Percentiles rank a stretch among this genome's conserved stretches.
These are phyloP conservation scores for Dalbergia cochinchinensis DNA, from an alignment of 306 rosid genomes.

Conservation along the genomic window DNA sequence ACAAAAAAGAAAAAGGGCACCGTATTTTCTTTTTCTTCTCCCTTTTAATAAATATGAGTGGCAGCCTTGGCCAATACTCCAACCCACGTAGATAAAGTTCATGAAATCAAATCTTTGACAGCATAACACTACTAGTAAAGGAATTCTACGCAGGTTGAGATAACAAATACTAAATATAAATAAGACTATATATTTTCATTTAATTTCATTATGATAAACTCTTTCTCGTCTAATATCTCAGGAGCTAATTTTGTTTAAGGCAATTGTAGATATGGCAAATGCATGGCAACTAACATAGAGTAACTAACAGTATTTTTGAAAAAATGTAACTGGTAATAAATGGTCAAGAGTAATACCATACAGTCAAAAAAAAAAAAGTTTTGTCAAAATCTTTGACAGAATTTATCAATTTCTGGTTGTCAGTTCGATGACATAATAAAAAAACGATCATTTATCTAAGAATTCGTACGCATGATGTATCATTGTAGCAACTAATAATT, in stretches of 20 bases:
- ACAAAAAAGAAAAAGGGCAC: constrained; percentile 30
- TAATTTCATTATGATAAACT: not conserved
- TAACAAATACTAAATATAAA: not conserved
- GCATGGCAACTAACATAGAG: not conserved
- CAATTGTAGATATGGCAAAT: not conserved
- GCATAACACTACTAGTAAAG: not conserved
- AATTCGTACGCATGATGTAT: too few relatives aligned
- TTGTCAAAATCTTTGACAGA: too few relatives aligned
- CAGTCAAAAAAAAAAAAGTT: too few relatives aligned
- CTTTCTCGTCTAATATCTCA: not conserved
- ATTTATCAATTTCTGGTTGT: too few relatives aligned
- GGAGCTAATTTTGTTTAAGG: not conserved
- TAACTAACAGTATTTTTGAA: not conserved
- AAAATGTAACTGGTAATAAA: too few relatives aligned
- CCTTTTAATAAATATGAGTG: constrained; percentile 28
- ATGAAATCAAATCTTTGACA: not conserved
- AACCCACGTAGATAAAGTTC: constrained; percentile 11
- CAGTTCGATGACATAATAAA: too few relatives aligned
- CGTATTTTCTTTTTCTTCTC: constrained; percentile 18
- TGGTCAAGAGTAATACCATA: too few relatives aligned
- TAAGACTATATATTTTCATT: not conserved
- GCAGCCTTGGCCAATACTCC: constrained; percentile 42
- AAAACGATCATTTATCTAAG: too few relatives aligned
- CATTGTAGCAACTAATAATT: too few relatives aligned
- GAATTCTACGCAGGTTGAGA: not conserved